Evolutionary conservation across 257 asterid species (phyloP).

Genomic region (Lycium ferocissimum): DNA sequence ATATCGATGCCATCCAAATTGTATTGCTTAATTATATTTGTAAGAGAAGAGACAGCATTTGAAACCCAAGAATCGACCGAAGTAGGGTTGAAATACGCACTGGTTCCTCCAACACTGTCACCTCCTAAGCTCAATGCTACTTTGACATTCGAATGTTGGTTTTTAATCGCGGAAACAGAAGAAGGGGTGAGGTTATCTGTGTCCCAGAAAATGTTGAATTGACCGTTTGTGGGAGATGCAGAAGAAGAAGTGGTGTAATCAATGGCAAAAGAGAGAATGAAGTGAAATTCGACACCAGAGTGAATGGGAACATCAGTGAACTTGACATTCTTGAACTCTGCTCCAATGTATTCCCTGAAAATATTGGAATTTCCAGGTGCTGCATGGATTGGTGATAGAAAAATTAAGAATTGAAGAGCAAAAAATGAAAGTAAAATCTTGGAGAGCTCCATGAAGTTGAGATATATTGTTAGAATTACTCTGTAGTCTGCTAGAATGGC

Average conservation of each 20-base stretch:
- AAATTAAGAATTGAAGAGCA: neutral
- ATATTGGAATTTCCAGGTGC: conserved; percentile 50
- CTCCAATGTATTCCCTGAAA: conserved; percentile 79
- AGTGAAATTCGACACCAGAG: conserved; percentile 73
- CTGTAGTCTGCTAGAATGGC: neutral
- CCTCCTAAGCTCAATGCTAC: conserved; percentile 75
- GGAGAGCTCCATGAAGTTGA: conserved; percentile 42
- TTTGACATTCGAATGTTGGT: conserved; percentile 58
- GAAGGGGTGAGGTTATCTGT: conserved; percentile 60
- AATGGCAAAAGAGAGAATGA: conserved; percentile 83
- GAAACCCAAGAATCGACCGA: conserved; percentile 68
- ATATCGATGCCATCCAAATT: conserved; percentile 72
- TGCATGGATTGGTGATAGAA: conserved; percentile 27
- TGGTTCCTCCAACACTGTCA: conserved; percentile 56
- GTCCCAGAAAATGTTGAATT: conserved; percentile 79
- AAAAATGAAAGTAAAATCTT: conserved; percentile 26
- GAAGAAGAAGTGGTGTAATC: conserved; percentile 64
- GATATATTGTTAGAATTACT: neutral
- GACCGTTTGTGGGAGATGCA: conserved; percentile 68
- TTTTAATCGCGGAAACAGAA: conserved; percentile 56
- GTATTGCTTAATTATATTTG: conserved; percentile 54
- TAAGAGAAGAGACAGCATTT: conserved; percentile 72
- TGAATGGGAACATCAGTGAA: conserved; percentile 72
- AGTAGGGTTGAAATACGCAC: conserved; percentile 62
- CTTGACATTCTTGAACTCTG: conserved; percentile 67